Evolutionary conservation across 2,329 filamentous ascomycete genomes (phyloP).

Genomic region (Mollisiaceae sp.): DNA sequence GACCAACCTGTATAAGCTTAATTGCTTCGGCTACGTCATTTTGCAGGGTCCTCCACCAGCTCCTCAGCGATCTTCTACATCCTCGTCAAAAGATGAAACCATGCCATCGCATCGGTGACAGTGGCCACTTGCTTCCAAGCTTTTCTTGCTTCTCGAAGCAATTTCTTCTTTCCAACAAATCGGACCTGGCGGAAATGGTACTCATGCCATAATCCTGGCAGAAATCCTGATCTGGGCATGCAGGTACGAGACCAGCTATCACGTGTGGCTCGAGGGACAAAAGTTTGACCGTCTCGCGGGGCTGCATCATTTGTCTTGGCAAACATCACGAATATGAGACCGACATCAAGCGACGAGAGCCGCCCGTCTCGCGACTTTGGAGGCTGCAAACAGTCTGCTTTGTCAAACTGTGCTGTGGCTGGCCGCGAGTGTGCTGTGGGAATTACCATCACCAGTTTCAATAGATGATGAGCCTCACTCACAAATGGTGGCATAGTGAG

Average conservation of each 20-base stretch:
- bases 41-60: not conserved
- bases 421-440: not conserved
- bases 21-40: not conserved
- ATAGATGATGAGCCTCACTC: not conserved
- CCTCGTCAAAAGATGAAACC: constrained; percentile 3
- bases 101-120: not conserved
- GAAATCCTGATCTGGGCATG: constrained; percentile 19
- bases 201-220: constrained; percentile 11
- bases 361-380: not conserved
- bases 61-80: not conserved
- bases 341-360: not conserved
- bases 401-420: constrained; percentile 1
- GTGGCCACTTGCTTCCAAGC: constrained; percentile 15
- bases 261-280: not conserved
- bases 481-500: not conserved
- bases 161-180: constrained; percentile 8
- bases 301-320: not conserved
- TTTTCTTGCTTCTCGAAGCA: not conserved
- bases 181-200: constrained; percentile 8
- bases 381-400: too few species aligned
- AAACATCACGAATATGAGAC: not conserved
- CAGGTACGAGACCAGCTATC: constrained; percentile 11
- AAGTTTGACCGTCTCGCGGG: not conserved
- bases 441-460: not conserved
- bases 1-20: not conserved